These are phyloP conservation scores for Pulveroboletus ridleyi DNA, from an alignment of 1,284 basidiomycete species.

Conservation along the genomic window DNA sequence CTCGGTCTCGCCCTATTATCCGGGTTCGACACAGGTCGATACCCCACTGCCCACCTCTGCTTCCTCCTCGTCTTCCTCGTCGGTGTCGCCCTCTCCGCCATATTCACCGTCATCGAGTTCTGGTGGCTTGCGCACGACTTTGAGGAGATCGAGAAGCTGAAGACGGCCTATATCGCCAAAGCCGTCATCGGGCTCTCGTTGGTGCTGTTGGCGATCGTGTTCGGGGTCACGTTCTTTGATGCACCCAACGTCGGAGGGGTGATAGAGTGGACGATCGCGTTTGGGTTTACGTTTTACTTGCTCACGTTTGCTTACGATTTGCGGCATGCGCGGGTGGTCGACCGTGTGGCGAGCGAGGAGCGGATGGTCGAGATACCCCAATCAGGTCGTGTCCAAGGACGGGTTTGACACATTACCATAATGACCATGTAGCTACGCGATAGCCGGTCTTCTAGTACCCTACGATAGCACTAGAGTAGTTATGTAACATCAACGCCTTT, in stretches of 20 bases:
- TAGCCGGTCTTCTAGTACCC: too few relatives aligned
- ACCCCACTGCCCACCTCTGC: conserved; percentile 54
- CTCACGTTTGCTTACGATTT: conserved; percentile 74
- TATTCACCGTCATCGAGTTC: conserved; percentile 78
- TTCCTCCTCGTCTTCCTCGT: conserved; percentile 72
- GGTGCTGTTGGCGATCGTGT: conserved; percentile 66
- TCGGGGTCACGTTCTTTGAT: conserved; percentile 57
- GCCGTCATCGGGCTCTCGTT: conserved; percentile 61
- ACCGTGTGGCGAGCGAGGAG: background rate
- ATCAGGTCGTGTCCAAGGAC: background rate
- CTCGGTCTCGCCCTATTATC: conserved; percentile 66
- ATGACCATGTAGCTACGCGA: too few relatives aligned
- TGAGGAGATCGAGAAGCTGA: conserved; percentile 49
- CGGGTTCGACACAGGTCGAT: conserved; percentile 68
- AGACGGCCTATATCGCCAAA: conserved; percentile 66
- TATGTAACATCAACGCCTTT: too few relatives aligned
- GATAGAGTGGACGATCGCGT: conserved; percentile 76
- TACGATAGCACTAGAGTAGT: too few relatives aligned
- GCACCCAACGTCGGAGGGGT: conserved; percentile 59
- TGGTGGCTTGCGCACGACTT: conserved; percentile 70
- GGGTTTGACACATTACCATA: too few relatives aligned
- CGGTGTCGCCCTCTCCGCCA: conserved; percentile 68
- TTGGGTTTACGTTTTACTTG: conserved; percentile 75
- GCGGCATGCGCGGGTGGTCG: conserved; percentile 27
- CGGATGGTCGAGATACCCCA: background rate